These are phyloP conservation scores for Microbotryum violaceum DNA, from an alignment of 1,284 basidiomycete species.

Conservation along the genomic window DNA sequence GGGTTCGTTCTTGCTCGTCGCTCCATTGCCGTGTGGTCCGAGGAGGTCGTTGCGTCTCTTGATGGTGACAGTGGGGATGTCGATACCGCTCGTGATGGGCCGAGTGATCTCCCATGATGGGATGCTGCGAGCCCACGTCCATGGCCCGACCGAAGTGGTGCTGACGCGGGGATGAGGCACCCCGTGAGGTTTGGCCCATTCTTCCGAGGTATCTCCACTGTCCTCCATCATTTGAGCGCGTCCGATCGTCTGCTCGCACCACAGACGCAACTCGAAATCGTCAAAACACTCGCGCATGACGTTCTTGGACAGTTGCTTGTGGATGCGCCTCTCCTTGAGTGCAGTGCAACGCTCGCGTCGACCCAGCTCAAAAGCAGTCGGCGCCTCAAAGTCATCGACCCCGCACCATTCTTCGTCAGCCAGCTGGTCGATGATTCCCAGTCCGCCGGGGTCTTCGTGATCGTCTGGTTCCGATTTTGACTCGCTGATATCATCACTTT, in stretches of 20 bases:
- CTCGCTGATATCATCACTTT: neutral
- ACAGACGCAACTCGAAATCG: conserved; percentile 15
- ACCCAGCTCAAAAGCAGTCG: neutral
- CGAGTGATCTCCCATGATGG: neutral
- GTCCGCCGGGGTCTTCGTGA: neutral
- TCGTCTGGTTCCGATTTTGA: neutral
- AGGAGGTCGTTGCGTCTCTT: neutral
- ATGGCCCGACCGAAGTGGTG: too few species aligned
- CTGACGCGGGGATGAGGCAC: neutral
- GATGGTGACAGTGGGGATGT: neutral
- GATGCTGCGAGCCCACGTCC: too few species aligned
- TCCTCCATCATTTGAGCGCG: conserved; percentile 1
- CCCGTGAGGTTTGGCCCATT: conserved; percentile 1
- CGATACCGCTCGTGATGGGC: conserved; percentile 1
- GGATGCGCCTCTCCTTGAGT: conserved; percentile 3
- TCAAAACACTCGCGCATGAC: conserved; percentile 8
- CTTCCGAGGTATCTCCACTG: neutral
- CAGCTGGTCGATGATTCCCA: neutral
- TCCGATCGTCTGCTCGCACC: conserved; percentile 14
- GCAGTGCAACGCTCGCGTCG: too few species aligned
- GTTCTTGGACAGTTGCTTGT: conserved; percentile 5
- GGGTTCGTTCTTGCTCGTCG: neutral
- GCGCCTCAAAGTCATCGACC: neutral
- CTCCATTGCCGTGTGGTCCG: neutral
- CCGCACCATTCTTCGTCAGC: conserved; percentile 1